These are phyloP conservation scores for Monosporascus ibericus DNA, from an alignment of 2,329 filamentous ascomycete genomes.

Conservation along the genomic window DNA sequence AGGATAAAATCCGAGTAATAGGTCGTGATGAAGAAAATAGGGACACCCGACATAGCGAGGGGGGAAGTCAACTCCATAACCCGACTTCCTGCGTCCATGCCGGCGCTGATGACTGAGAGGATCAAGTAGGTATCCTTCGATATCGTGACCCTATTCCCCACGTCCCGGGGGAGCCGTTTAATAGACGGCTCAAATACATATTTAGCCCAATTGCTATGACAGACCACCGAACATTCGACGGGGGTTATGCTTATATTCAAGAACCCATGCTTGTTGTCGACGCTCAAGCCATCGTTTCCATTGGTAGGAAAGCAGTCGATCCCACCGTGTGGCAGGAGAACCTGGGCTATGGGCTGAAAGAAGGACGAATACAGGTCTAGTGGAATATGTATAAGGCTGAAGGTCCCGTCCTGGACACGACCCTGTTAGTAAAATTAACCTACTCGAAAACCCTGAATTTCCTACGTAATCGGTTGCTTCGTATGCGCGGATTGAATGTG, in stretches of 20 bases:
- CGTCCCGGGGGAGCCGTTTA: slow-evolving; percentile 50
- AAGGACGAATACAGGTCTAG: slow-evolving; percentile 71
- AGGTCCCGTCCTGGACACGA: slow-evolving; percentile 65
- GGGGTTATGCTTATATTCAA: slow-evolving; percentile 91
- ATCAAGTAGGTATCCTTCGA: slow-evolving; percentile 80
- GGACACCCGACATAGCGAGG: slow-evolving; percentile 83
- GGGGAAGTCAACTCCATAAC: slow-evolving; percentile 90
- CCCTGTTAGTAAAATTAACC: slow-evolving; percentile 9
- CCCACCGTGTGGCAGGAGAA: slow-evolving; percentile 63
- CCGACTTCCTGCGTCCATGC: slow-evolving; percentile 83
- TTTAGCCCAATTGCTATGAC: slow-evolving; percentile 67
- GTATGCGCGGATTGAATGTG: background rate
- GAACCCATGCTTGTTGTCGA: slow-evolving; percentile 65
- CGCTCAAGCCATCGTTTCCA: slow-evolving; percentile 39
- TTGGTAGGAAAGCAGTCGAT: slow-evolving; percentile 27
- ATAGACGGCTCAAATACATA: slow-evolving; percentile 71
- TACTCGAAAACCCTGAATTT: background rate
- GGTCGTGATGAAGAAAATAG: slow-evolving; percentile 97
- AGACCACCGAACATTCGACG: slow-evolving; percentile 88
- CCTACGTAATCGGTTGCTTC: background rate
- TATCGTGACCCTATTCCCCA: slow-evolving; percentile 57
- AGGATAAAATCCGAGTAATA: slow-evolving; percentile 98
- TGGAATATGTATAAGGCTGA: slow-evolving; percentile 88
- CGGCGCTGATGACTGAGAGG: slow-evolving; percentile 83
- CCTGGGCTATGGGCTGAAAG: slow-evolving; percentile 78